These are phyloP conservation scores for Actinomortierella wolfii DNA, from an alignment of 371 early-diverging fungal genomes.

Conservation along the genomic window DNA sequence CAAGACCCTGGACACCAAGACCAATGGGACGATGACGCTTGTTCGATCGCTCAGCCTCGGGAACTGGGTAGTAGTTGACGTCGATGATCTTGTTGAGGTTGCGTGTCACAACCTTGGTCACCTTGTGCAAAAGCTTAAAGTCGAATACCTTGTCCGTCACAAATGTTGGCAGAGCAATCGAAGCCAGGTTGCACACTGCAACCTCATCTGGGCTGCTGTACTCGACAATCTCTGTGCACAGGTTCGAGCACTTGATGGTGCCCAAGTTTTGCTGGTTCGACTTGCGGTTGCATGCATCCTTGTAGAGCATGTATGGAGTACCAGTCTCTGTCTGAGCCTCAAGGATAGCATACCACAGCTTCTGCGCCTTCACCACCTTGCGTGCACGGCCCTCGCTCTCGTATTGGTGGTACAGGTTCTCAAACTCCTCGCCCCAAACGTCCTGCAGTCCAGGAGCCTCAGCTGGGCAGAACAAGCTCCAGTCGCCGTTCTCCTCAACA, in stretches of 20 bases:
- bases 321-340: constrained; percentile 99
- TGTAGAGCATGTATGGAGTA: constrained; percentile 99
- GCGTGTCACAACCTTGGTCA: constrained; percentile 89
- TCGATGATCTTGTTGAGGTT: constrained; percentile 97
- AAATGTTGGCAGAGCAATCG: constrained; percentile 96
- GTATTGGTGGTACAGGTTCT: constrained; percentile 87
- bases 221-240: constrained; percentile 96
- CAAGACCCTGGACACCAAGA: constrained; percentile 98
- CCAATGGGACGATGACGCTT: constrained; percentile 98
- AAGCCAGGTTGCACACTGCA: constrained; percentile 99
- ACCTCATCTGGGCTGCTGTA: constrained; percentile 97
- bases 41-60: constrained; percentile 90
- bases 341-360: constrained; percentile 98
- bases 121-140: constrained; percentile 73
- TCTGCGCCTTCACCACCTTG: constrained; percentile 93
- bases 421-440: constrained; percentile 96
- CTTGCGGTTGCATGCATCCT: constrained; percentile 95
- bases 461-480: constrained; percentile 98
- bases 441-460: constrained; percentile 95
- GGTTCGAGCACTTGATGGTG: constrained; percentile 89
- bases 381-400: constrained; percentile 88
- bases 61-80: constrained; percentile 96
- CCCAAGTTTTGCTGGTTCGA: constrained; percentile 98
- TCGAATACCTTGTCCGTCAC: constrained; percentile 77
- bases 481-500: constrained; percentile 93